Evolutionary conservation across 352 stramenopile species (phyloP).

Genomic region (Phytophthora kernoviae): DNA sequence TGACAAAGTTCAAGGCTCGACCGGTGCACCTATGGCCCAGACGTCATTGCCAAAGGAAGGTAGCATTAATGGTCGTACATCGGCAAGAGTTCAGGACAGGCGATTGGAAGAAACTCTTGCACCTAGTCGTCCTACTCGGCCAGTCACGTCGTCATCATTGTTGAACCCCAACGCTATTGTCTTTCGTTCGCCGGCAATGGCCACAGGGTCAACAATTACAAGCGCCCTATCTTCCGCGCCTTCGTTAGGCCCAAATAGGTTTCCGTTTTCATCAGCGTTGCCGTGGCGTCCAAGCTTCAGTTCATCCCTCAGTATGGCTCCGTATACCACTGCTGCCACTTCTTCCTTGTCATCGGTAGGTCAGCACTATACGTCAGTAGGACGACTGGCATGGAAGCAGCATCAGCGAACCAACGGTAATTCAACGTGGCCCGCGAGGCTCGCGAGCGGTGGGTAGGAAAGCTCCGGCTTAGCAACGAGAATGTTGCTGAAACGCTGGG

Average conservation of each 20-base stretch:
- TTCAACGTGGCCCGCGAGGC: slow-evolving; percentile 31
- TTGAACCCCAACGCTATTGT: slow-evolving; percentile 25
- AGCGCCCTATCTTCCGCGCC: slow-evolving; percentile 10
- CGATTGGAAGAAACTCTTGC: slow-evolving; percentile 18
- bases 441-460: slow-evolving; percentile 49
- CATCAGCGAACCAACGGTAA: slow-evolving; percentile 26
- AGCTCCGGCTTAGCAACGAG: slow-evolving; percentile 42
- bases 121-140: slow-evolving; percentile 16
- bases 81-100: slow-evolving; percentile 12
- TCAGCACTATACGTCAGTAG: slow-evolving; percentile 25
- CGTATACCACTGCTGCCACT: slow-evolving; percentile 12
- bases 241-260: slow-evolving; percentile 10
- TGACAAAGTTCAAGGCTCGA: slow-evolving; percentile 7
- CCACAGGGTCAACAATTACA: slow-evolving; percentile 13
- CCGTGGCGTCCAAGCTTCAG: slow-evolving; percentile 27
- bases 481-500: slow-evolving; percentile 54
- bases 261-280: slow-evolving; percentile 21
- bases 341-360: slow-evolving; percentile 20
- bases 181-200: slow-evolving; percentile 24
- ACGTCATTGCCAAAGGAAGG: slow-evolving; percentile 3
- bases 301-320: slow-evolving; percentile 7
- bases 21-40: slow-evolving; percentile 1
- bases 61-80: slow-evolving; percentile 5
- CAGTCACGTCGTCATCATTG: slow-evolving; percentile 16
- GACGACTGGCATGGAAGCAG: slow-evolving; percentile 53